Conservation (phyloP, 1,284 basidiomycete species). For the Cutaneotrichosporon sp. region DNA sequence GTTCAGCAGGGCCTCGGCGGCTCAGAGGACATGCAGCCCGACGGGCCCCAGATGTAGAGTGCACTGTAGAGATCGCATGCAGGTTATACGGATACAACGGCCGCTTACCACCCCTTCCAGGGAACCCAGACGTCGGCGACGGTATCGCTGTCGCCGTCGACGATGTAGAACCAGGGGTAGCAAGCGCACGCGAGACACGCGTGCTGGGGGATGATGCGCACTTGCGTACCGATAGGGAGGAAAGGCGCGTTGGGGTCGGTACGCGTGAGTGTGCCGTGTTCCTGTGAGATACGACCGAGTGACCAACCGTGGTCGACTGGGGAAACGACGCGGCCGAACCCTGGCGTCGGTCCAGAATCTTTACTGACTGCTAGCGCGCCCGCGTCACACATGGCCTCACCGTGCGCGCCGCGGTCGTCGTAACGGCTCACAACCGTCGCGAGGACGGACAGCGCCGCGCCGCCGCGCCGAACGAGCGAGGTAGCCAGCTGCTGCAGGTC, state of each 20-base stretch:
- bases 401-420: constrained; percentile 52
- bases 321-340: constrained; percentile 62
- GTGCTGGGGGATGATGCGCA: constrained; percentile 48
- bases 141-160: constrained; percentile 57
- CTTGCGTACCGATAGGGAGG: constrained; percentile 56
- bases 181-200: constrained; percentile 68
- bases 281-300: constrained; percentile 66
- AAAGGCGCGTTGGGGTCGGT: constrained; percentile 23
- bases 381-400: constrained; percentile 61
- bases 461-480: constrained; percentile 53
- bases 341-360: constrained; percentile 66
- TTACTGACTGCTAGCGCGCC: constrained; percentile 80
- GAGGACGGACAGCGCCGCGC: constrained; percentile 59
- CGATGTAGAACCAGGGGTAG: constrained; percentile 74
- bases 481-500: constrained; percentile 81
- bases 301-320: constrained; percentile 58
- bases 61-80: constrained; percentile 4
- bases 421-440: constrained; percentile 72
- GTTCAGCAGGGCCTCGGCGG: constrained; percentile 44
- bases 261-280: constrained; percentile 66
- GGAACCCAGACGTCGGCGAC: constrained; percentile 83
- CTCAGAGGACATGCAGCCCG: constrained; percentile 14
- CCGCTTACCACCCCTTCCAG: constrained; percentile 87
- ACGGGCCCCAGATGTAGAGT: constrained; percentile 8
- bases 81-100: not conserved